Conservation (phyloP, 306 rosid species). For the Inga leiocalycina region DNA sequence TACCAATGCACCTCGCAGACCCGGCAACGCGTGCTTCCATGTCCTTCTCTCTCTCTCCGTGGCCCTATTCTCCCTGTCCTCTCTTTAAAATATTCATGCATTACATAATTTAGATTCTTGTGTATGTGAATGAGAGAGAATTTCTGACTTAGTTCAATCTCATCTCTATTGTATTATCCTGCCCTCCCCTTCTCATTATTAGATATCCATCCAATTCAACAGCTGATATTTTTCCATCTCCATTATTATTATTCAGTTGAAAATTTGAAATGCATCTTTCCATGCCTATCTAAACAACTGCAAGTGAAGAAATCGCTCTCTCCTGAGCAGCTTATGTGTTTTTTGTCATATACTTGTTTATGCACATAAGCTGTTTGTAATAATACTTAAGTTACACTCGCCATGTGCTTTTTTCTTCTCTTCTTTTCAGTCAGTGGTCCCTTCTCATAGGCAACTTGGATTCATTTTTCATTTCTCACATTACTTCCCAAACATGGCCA, state of each 20-base stretch:
- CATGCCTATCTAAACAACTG: not conserved
- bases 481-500: slow-evolving; percentile 47
- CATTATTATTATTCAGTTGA: not conserved
- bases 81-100: not conserved
- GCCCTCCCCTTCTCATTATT: not conserved
- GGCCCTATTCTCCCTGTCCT: not conserved
- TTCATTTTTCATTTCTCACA: not conserved
- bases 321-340: not conserved
- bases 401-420: not conserved
- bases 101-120: not conserved
- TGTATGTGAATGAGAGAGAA: not conserved
- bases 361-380: slow-evolving; percentile 2
- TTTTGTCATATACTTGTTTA: not conserved
- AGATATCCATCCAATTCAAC: not conserved
- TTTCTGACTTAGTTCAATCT: not conserved
- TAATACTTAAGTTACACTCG: not conserved
- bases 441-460: slow-evolving; percentile 27
- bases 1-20: slow-evolving; percentile 49
- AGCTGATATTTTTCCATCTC: not conserved
- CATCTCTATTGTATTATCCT: not conserved
- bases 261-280: not conserved
- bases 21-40: slow-evolving; percentile 77
- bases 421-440: slow-evolving; percentile 26
- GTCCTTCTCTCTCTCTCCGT: slow-evolving; percentile 34
- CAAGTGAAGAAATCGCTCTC: not conserved